Percentiles rank a stretch among this genome's conserved stretches.
Conservation (phyloP, 441 rosid genomes). For the Breynia disticha region DNA sequence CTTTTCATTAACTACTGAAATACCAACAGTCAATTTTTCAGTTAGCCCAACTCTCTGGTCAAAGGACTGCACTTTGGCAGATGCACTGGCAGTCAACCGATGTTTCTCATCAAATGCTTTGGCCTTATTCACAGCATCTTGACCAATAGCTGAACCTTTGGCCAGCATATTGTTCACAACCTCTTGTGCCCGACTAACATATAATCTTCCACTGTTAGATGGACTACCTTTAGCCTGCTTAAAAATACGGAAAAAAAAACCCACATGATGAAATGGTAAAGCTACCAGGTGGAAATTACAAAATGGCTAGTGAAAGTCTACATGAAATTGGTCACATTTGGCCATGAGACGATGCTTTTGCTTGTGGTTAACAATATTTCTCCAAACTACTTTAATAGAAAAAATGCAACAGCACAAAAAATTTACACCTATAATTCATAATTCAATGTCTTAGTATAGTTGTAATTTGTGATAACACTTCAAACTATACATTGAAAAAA, state of each 20-base stretch:
- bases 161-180: conserved; percentile 72
- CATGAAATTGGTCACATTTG: not conserved
- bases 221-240: conserved; percentile 38
- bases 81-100: conserved; percentile 72
- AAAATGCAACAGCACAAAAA: not conserved
- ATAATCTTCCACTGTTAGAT: conserved; percentile 50
- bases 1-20: conserved; percentile 88
- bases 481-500: not conserved
- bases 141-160: conserved; percentile 78
- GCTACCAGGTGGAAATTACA: conserved; percentile 3
- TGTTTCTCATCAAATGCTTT: conserved; percentile 92
- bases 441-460: not conserved
- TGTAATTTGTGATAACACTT: not conserved
- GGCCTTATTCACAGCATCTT: conserved; percentile 91
- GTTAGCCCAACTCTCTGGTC: conserved; percentile 76
- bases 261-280: not conserved
- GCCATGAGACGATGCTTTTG: not conserved
- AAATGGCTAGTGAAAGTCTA: not conserved
- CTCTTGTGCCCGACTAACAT: conserved; percentile 79
- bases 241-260: conserved; percentile 10
- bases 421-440: not conserved
- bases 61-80: conserved; percentile 74
- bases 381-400: not conserved
- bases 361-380: not conserved
- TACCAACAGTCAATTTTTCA: conserved; percentile 76